Percentiles rank a stretch among this genome's conserved stretches.
phyloP scores from a whole-genome alignment of 352 stramenopile genomes.

The Globisporangium cylindrosporum region DNA sequence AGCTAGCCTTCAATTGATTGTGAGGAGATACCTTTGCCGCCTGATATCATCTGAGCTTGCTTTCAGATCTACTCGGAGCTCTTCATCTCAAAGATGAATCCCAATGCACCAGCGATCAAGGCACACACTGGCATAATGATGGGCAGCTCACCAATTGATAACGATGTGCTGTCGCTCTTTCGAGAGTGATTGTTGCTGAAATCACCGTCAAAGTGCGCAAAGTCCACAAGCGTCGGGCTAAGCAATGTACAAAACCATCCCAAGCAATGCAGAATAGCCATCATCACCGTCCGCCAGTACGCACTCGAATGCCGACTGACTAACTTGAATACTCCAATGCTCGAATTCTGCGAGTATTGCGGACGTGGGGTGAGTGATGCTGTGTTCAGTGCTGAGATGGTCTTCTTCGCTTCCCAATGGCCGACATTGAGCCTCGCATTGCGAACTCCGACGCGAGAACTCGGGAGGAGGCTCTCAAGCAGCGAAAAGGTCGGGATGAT shows the following conservation, averaged over 20 bases:
- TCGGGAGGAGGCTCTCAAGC: conserved; percentile 19
- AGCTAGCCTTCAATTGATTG: too few relatives aligned
- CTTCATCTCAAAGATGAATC: not conserved
- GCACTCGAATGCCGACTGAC: not conserved
- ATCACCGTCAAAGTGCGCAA: not conserved
- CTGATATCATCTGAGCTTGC: too few relatives aligned
- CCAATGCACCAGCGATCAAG: not conserved
- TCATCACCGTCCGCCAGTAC: not conserved
- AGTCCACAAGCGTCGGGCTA: not conserved
- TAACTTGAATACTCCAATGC: not conserved
- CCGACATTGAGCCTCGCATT: conserved; percentile 17
- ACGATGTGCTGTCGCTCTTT: not conserved
- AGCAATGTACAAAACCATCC: not conserved
- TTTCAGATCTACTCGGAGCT: not conserved
- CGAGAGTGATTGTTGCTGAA: not conserved
- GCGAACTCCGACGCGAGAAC: conserved; percentile 10
- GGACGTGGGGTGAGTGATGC: too few relatives aligned
- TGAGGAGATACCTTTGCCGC: too few relatives aligned
- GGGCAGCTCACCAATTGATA: not conserved
- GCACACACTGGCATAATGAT: not conserved
- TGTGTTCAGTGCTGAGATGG: not conserved
- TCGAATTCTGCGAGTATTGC: not conserved
- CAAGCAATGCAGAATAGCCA: not conserved
- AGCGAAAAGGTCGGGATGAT: conserved; percentile 27
- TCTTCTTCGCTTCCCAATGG: conserved; percentile 16